Percentiles rank a stretch among this genome's conserved stretches.
phyloP scores from a whole-genome alignment of 768 basidiomycete genomes.

The Pleurotus giganteus region DNA sequence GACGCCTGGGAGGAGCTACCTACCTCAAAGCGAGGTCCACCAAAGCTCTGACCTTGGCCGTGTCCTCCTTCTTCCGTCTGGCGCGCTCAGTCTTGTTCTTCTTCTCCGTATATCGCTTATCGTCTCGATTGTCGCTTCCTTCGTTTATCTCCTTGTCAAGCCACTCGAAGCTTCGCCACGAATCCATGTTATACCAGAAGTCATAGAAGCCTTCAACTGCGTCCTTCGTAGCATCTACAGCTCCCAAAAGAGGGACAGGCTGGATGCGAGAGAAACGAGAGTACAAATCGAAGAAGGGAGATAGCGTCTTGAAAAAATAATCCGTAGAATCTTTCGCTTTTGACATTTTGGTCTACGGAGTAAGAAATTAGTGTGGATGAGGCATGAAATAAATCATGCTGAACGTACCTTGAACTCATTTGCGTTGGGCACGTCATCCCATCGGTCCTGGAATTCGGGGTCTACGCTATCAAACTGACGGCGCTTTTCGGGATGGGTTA shows the following conservation, averaged over 20 bases:
- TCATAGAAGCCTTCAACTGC: conserved; percentile 94
- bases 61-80: conserved; percentile 96
- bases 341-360: conserved; percentile 43
- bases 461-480: conserved; percentile 98
- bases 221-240: conserved; percentile 66
- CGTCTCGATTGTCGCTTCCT: conserved; percentile 95
- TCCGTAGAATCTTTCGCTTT: conserved; percentile 22
- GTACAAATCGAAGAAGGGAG: conserved; percentile 86
- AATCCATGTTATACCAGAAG: conserved; percentile 99
- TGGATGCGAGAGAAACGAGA: conserved; percentile 86
- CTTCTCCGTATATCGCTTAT: conserved; percentile 98
- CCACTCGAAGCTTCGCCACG: conserved; percentile 98
- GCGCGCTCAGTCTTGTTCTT: conserved; percentile 99
- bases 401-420: conserved; percentile 52
- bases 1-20: background rate
- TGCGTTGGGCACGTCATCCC: conserved; percentile 74
- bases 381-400: background rate
- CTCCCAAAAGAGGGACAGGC: conserved; percentile 83
- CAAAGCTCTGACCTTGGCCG: conserved; percentile 77
- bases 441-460: conserved; percentile 66
- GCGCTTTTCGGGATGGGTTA: conserved; percentile 82
- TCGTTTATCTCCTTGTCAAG: conserved; percentile 98
- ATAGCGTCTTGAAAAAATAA: conserved; percentile 69
- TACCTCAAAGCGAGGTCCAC: conserved; percentile 81
- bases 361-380: background rate